phyloP scores from a whole-genome alignment of 2,329 filamentous ascomycete species.

The Sporothrix dimorphospora region DNA sequence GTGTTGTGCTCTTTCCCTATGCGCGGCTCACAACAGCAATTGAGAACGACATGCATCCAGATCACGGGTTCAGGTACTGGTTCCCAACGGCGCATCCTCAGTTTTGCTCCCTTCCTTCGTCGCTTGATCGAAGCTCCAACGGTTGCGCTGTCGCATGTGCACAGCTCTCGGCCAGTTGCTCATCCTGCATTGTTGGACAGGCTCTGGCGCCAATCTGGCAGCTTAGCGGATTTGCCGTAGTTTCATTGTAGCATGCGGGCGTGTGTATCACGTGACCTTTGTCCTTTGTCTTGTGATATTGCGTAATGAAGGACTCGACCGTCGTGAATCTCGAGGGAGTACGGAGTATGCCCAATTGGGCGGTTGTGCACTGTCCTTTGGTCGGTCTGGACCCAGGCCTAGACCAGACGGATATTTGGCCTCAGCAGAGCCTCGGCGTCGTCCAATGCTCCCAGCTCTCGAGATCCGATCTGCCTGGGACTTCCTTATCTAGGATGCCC shows the following conservation, averaged over 20 bases:
- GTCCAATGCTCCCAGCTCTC: background rate
- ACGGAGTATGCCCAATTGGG: background rate
- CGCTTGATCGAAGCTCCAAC: constrained; percentile 1
- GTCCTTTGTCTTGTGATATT: background rate
- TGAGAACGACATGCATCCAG: background rate
- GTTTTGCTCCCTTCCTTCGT: background rate
- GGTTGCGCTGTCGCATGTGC: background rate
- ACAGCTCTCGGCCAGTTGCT: background rate
- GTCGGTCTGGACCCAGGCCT: background rate
- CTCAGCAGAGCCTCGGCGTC: background rate
- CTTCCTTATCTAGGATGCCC: background rate
- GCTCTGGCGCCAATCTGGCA: background rate
- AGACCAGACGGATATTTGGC: background rate
- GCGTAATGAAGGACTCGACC: background rate
- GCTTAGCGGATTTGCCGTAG: background rate
- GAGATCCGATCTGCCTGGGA: background rate
- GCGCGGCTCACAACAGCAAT: background rate
- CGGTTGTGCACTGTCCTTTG: background rate
- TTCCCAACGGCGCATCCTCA: background rate
- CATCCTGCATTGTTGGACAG: background rate
- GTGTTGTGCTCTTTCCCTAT: background rate
- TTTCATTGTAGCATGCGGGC: background rate
- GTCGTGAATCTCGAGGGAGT: background rate
- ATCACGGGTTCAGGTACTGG: background rate
- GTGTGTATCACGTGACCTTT: background rate